Percentiles rank a stretch among this genome's conserved stretches.
Evolutionary conservation across 352 stramenopile species (phyloP).

Genomic region (Globisporangium orthogonon): DNA sequence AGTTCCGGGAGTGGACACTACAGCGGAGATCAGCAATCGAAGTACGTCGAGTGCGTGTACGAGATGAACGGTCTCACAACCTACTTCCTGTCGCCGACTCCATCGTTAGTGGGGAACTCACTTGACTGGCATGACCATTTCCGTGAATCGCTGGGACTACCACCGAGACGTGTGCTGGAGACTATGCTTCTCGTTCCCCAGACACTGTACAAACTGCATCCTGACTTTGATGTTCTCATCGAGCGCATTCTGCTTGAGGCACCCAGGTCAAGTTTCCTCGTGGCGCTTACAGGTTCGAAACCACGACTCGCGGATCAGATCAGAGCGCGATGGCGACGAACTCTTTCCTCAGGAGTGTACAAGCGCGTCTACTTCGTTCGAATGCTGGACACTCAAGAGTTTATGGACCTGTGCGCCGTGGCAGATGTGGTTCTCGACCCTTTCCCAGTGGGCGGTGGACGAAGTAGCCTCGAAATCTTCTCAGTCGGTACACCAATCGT

Average conservation of each 20-base stretch:
- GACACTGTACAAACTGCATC: constrained; percentile 69
- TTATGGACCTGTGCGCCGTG: constrained; percentile 30
- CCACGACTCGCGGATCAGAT: constrained; percentile 23
- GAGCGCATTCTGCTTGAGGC: constrained; percentile 22
- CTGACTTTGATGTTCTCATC: constrained; percentile 50
- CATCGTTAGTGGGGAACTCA: neutral
- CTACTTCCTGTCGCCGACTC: constrained; percentile 22
- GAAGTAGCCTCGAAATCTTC: constrained; percentile 57
- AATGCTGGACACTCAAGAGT: constrained; percentile 26
- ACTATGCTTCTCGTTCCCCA: constrained; percentile 53
- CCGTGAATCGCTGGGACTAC: constrained; percentile 12
- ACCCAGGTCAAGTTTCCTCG: constrained; percentile 23
- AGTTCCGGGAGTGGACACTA: neutral
- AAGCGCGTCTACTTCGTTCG: constrained; percentile 43
- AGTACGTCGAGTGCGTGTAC: constrained; percentile 52
- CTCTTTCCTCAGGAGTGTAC: constrained; percentile 14
- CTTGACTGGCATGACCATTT: constrained; percentile 1
- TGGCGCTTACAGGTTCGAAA: constrained; percentile 23
- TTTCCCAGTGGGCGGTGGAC: constrained; percentile 55
- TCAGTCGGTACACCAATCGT: constrained; percentile 56
- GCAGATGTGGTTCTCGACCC: constrained; percentile 51
- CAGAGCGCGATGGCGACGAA: constrained; percentile 18
- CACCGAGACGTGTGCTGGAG: constrained; percentile 2
- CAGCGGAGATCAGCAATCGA: constrained; percentile 2
- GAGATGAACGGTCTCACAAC: constrained; percentile 51